These are phyloP conservation scores for Pichia exigua DNA, from an alignment of 805 yeast genomes.

Conservation along the genomic window DNA sequence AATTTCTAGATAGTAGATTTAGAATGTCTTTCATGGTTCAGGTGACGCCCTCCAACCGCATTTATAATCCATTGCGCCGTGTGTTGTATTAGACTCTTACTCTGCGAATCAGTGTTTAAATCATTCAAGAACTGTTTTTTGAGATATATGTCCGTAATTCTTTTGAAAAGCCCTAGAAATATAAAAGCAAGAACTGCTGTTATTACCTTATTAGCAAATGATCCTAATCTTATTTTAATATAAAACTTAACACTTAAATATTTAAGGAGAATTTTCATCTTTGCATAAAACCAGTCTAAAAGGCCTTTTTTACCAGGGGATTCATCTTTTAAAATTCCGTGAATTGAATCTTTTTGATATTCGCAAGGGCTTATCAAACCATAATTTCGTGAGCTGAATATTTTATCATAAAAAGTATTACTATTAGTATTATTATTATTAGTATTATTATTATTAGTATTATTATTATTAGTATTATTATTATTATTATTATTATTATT, in stretches of 20 bases:
- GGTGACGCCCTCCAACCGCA: not conserved
- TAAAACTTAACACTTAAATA: not conserved
- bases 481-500: conserved; percentile 1
- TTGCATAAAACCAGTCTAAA: not conserved
- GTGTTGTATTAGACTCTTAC: not conserved
- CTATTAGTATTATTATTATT: not conserved
- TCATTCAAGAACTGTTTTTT: not conserved
- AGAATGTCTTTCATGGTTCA: not conserved
- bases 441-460: conserved; percentile 3
- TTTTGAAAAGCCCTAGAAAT: not conserved
- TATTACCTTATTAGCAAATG: not conserved
- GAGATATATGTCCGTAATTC: not conserved
- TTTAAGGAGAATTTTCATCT: not conserved
- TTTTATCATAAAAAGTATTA: not conserved
- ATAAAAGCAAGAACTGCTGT: not conserved
- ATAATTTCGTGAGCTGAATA: not conserved
- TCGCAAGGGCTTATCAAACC: not conserved
- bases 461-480: not conserved
- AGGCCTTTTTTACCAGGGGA: not conserved
- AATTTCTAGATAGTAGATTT: not conserved
- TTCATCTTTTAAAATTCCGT: not conserved
- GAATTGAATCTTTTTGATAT: not conserved
- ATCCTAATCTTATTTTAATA: not conserved
- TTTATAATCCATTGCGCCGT: not conserved
- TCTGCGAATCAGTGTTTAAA: not conserved